Conservation (phyloP, 2,329 filamentous ascomycete genomes). For the Fusarium sp. region DNA sequence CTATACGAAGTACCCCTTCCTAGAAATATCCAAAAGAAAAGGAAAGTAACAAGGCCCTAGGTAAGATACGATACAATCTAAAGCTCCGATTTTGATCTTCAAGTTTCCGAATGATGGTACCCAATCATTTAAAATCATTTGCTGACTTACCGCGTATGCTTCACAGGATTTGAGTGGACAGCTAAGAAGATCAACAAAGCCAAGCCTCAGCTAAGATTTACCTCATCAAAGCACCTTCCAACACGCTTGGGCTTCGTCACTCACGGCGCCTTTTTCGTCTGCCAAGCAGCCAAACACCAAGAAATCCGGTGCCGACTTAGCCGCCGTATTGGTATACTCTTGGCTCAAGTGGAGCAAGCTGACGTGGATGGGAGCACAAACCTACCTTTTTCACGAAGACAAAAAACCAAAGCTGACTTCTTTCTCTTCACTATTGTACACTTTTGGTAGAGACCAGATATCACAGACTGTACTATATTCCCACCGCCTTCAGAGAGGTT, state of each 20-base stretch:
- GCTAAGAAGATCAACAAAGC: not conserved
- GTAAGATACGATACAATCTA: no score
- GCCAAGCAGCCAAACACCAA: constrained; percentile 38
- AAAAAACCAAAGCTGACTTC: not conserved
- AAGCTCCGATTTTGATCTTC: no score
- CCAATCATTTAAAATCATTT: no score
- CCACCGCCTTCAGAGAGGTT: not conserved
- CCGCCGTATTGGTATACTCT: constrained; percentile 28
- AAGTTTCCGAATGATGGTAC: no score
- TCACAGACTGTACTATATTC: not conserved
- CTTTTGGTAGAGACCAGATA: not conserved
- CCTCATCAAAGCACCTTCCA: not conserved
- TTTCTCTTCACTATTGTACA: not conserved
- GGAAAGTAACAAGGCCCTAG: no score
- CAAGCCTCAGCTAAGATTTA: not conserved
- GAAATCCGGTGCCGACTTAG: constrained; percentile 26
- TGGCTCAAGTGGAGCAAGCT: constrained; percentile 47
- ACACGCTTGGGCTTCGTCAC: not conserved
- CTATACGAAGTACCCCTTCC: no score
- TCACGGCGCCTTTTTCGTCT: not conserved
- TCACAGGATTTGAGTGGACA: no score
- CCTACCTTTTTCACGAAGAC: not conserved
- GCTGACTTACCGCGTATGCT: no score
- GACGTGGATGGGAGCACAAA: constrained; percentile 36
- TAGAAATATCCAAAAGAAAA: no score